phyloP scores from a whole-genome alignment of 768 basidiomycete genomes.

The Pleurotus djamor region DNA sequence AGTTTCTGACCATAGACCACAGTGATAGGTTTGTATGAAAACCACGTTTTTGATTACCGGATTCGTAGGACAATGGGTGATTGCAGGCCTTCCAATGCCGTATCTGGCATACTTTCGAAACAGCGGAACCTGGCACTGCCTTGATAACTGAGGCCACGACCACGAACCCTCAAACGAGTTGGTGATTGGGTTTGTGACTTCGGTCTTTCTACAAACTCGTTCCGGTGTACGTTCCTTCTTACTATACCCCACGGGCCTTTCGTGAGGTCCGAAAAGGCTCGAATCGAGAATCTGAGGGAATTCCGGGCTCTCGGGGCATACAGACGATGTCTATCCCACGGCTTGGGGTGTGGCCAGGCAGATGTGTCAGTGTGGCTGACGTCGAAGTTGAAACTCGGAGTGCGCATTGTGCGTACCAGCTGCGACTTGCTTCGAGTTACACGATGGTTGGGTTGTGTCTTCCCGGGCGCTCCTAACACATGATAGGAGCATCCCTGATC shows the following conservation, averaged over 20 bases:
- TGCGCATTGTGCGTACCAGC: not conserved
- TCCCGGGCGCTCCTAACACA: no score
- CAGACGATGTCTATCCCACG: no score
- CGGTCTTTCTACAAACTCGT: not conserved
- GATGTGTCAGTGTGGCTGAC: no score
- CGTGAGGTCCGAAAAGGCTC: not conserved
- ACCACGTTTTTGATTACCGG: constrained; percentile 2
- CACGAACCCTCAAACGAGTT: not conserved
- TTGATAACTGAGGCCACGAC: not conserved
- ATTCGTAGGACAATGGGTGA: constrained; percentile 4
- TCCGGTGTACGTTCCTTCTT: not conserved
- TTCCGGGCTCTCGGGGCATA: no score
- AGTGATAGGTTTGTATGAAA: not conserved
- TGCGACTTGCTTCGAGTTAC: not conserved
- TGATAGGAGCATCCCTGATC: no score
- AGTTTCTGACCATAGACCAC: not conserved
- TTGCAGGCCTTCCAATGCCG: not conserved
- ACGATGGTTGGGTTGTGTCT: not conserved
- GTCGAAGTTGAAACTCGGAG: no score
- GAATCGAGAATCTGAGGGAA: no score
- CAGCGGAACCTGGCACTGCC: not conserved
- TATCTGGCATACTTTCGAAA: constrained; percentile 1
- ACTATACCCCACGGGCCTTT: not conserved
- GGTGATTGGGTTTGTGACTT: not conserved
- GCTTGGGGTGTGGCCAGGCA: no score